Evolutionary conservation across 208 protist species (phyloP), one percentile per base, ranked within the genome.

Genomic region (Trypanosoma cruzi): DNA sequence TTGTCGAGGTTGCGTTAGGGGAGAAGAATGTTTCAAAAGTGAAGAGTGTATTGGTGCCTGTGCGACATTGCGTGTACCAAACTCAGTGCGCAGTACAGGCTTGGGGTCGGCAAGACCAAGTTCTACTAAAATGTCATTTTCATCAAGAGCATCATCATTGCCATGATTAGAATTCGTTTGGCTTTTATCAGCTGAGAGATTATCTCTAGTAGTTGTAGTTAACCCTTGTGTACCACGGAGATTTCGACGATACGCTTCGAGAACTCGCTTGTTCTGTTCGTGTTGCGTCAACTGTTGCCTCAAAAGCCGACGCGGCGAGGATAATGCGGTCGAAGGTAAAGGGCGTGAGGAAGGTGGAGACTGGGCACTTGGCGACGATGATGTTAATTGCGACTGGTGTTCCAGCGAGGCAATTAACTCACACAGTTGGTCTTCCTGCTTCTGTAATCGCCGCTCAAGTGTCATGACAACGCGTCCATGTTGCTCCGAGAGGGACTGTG

Each of bases 351-450:
- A 3, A n/a, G 48, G 4, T 29, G 64, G 26, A 14, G 70, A 54
- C 34, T 48, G 56, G 29, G 73, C 54, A 5, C 56, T 53, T 13
- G 68, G 55, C 18, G 42, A 36, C 20, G 70, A 49, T 26, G 16
- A 29, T 5, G 28, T 11, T 31, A 40, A n/a, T 54, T 59, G 58
- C n/a, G 31, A 67, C 83, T 73, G 62, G 63, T 72, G 48, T 64
- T 89, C 85, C n/a, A 89, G 55, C 16, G 74, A 70, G 18, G 52
- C 54, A 53, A 89, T 74, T 1, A 91, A 56, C 16, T 91, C 83
- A 55, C 75, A 85, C 46, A 95, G 72, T 54, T 93, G 87, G 22
- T 88, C 77, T 71, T 95, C 86, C 64, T 93, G 90, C 55, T 89
- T 87, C 24, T 78, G 78, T 13, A 95, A 67, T 1, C 90, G 86